Conservation (phyloP, 2,329 filamentous ascomycete genomes). For the Pseudopyricularia cyperi region DNA sequence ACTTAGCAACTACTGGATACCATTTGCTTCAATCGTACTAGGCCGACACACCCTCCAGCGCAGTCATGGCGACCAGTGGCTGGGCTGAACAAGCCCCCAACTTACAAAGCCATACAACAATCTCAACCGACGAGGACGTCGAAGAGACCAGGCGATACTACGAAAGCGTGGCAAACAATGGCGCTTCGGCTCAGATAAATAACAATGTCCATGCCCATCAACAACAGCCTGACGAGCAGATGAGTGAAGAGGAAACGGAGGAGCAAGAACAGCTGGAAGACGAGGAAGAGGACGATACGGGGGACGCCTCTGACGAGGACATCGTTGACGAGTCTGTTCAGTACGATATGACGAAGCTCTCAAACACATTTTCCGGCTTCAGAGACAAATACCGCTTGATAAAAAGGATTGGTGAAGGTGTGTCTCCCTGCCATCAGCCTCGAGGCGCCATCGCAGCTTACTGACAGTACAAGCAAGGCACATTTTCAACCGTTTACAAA, state of each 20-base stretch:
- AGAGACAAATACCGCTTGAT: constrained; percentile 76
- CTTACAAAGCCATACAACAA: neutral
- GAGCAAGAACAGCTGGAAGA: constrained; percentile 18
- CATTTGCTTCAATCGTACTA: neutral
- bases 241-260: neutral
- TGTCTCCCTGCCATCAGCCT: constrained; percentile 3
- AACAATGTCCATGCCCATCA: neutral
- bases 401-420: constrained; percentile 94
- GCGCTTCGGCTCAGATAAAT: neutral
- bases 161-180: neutral
- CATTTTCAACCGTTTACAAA: constrained; percentile 98
- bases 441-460: neutral
- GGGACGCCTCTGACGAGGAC: constrained; percentile 43
- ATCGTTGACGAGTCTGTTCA: constrained; percentile 56
- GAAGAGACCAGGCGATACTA: neutral
- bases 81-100: neutral
- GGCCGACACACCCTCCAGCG: neutral
- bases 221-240: neutral
- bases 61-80: neutral
- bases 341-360: constrained; percentile 78
- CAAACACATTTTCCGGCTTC: constrained; percentile 72
- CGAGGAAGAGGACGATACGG: constrained; percentile 17
- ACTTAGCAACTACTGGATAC: neutral
- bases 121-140: neutral
- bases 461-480: constrained; percentile 43